Evolutionary conservation across 129 eudicot species (phyloP), one percentile per base, ranked within the genome.

Genomic region (Tagetes erecta): DNA sequence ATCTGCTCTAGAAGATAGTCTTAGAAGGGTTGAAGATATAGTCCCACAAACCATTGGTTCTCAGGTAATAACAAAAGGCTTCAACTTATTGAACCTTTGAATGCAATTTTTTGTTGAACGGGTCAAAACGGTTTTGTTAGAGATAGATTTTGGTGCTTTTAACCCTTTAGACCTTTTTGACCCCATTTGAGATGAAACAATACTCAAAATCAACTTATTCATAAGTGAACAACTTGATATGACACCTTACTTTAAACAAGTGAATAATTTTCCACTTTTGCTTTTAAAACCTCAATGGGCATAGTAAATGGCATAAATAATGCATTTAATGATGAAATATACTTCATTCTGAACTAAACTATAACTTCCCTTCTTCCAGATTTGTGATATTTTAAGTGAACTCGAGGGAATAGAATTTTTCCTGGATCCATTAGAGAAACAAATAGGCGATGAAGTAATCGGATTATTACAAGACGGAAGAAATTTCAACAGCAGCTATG

Each of bases 1-100:
- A 83, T 86, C 87, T 80, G 89, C 97, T 49, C 87, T 93, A 65
- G 75, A 77, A 83, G 97, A 87, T 73, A 80, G 95, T 80, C 89
- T 93, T 51, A 86, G 65, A 66, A 89, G 96, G 41, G 98, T 93
- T 51, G 96, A 93, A 79, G 92, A 90, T 77, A 90, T 93, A 68
- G 98, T 93, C 73, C 92, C 96, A 3, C 95, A 90, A 86, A 30
- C 87, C 42, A 93, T 93, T 53, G 97, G 98, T 72, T 83, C 83
- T 87, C 97, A 92, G 97, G 97, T 92, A 83, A 36, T 80, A 11
- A 38, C 34, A 42, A 44, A n/a, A 20, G 14, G 11, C 27, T 53
- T 39, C 13, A 11, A 33, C 13, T 36, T 36, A 34, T 58, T 30
- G 44, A 72, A 58, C 57, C 33, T 8, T 11, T 64, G 49, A 50